Conservation (phyloP, 2,329 filamentous ascomycete species). For the Aspergillus alliaceus region DNA sequence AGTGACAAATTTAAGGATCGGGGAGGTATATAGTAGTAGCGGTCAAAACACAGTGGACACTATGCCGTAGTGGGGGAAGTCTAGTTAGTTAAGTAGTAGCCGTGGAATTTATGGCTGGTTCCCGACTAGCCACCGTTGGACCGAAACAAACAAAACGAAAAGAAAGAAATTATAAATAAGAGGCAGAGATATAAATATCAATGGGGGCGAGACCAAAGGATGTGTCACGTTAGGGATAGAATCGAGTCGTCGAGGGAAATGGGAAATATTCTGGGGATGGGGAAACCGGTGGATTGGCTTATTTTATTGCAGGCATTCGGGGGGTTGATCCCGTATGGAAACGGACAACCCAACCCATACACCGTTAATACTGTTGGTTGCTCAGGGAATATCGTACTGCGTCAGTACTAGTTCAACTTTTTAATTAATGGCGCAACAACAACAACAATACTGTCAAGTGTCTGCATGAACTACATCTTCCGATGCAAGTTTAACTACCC, state of each 20-base stretch:
- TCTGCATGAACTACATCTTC: background rate
- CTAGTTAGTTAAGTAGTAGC: background rate
- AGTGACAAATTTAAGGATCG: conserved; percentile 23
- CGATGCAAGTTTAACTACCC: background rate
- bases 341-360: background rate
- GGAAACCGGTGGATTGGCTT: background rate
- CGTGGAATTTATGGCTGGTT: conserved; percentile 9
- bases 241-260: background rate
- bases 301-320: background rate
- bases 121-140: conserved; percentile 11
- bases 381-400: conserved; percentile 4
- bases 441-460: background rate
- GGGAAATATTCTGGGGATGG: conserved; percentile 2
- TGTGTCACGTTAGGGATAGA: conserved; percentile 3
- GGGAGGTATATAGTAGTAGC: conserved; percentile 24
- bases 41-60: conserved; percentile 29
- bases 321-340: background rate
- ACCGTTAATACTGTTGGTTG: background rate
- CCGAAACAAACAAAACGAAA: background rate
- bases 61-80: conserved; percentile 16
- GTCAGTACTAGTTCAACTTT: background rate
- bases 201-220: background rate
- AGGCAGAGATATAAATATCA: background rate
- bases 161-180: conserved; percentile 3
- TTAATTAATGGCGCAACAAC: background rate